These are phyloP conservation scores for Cephaloascus fragrans DNA, from an alignment of 805 yeast species.

Conservation along the genomic window DNA sequence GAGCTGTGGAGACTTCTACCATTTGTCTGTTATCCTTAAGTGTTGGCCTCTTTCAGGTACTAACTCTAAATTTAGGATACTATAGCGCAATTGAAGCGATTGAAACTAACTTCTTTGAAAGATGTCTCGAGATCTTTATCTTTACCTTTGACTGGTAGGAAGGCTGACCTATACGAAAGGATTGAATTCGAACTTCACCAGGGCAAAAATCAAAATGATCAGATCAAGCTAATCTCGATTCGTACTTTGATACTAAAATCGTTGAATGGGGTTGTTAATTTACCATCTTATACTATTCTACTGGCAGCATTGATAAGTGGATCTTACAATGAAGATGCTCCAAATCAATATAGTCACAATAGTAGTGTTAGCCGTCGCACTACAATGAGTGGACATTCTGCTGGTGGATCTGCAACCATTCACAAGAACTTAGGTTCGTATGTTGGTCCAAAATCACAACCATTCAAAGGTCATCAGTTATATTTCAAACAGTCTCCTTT, in stretches of 20 bases:
- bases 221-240: constrained; percentile 33
- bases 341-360: constrained; percentile 1
- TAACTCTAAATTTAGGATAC: not conserved
- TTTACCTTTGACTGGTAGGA: constrained; percentile 45
- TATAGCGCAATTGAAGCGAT: not conserved
- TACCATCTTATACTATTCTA: constrained; percentile 25
- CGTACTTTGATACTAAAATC: constrained; percentile 32
- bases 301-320: constrained; percentile 5
- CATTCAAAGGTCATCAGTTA: constrained; percentile 26
- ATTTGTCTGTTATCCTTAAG: not conserved
- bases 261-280: constrained; percentile 16
- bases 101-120: constrained; percentile 45
- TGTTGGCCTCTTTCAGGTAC: not conserved
- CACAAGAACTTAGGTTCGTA: not conserved
- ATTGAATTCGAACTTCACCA: constrained; percentile 33
- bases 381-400: constrained; percentile 1
- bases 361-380: constrained; percentile 2
- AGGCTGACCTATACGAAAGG: constrained; percentile 49
- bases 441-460: not conserved
- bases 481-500: constrained; percentile 50
- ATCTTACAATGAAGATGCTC: constrained; percentile 1
- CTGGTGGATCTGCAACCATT: not conserved
- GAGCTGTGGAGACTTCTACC: too few species aligned
- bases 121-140: constrained; percentile 39
- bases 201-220: constrained; percentile 28